A percentile compares a stretch with the other conserved stretches of the same genome.
phyloP scores from a whole-genome alignment of 805 yeast species.

The Schizosaccharomyces octosporus region DNA sequence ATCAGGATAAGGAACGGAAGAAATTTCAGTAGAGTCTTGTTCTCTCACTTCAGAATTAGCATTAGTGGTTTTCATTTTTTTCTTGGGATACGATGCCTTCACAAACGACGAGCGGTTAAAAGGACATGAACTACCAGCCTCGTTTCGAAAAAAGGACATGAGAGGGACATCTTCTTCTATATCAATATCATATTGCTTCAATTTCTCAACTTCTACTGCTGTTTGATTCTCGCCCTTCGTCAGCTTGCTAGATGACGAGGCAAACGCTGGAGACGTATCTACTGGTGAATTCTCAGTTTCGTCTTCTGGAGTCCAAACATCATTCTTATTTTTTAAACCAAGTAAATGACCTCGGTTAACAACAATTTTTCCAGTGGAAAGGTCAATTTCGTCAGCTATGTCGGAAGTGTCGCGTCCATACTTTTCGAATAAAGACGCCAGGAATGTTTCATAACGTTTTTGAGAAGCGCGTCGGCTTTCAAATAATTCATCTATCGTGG shows the following conservation, averaged over 20 bases:
- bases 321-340: background rate
- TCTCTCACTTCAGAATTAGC: no score
- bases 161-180: background rate
- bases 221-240: background rate
- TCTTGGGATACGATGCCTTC: no score
- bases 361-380: slow-evolving; percentile 35
- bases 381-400: slow-evolving; percentile 24
- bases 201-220: background rate
- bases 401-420: slow-evolving; percentile 13
- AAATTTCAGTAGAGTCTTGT: no score
- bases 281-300: background rate
- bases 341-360: slow-evolving; percentile 44
- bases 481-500: background rate
- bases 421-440: slow-evolving; percentile 10
- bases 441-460: background rate
- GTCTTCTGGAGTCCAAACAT: background rate
- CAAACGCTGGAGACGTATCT: no score
- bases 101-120: no score
- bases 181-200: background rate
- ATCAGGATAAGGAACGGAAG: no score
- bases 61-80: no score
- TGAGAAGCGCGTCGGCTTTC: background rate
- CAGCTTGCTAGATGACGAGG: no score
- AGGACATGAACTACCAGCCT: no score
- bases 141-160: background rate